Conservation (phyloP, 257 asterid species). For the Ilex aquifolium region DNA sequence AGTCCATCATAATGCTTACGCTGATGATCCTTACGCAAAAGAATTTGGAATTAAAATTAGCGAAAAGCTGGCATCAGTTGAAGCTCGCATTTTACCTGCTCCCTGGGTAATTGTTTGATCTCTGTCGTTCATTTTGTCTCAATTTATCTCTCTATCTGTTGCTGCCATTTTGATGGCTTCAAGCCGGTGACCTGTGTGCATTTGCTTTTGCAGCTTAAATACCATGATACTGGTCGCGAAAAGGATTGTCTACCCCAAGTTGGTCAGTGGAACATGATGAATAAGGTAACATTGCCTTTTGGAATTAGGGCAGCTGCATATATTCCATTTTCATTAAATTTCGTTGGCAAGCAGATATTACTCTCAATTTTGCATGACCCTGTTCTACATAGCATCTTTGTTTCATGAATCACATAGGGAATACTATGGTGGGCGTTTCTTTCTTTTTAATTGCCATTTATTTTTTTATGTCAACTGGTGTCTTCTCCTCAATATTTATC, state of each 20-base stretch:
- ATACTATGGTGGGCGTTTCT: too few relatives aligned
- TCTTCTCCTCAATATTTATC: background rate
- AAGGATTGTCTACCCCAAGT: slow-evolving; percentile 88
- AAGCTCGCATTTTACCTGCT: slow-evolving; percentile 90
- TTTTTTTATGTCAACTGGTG: background rate
- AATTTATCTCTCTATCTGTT: background rate
- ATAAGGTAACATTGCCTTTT: slow-evolving; percentile 47
- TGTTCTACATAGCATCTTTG: background rate
- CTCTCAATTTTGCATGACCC: too few relatives aligned
- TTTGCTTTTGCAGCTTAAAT: slow-evolving; percentile 60
- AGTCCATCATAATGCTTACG: slow-evolving; percentile 80
- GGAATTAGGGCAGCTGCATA: background rate
- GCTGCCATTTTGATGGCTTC: background rate
- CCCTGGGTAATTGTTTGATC: slow-evolving; percentile 58
- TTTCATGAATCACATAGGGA: too few relatives aligned
- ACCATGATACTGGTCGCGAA: slow-evolving; percentile 92
- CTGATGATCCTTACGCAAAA: slow-evolving; percentile 66
- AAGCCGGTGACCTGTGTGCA: background rate
- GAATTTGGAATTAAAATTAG: slow-evolving; percentile 97
- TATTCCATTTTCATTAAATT: background rate
- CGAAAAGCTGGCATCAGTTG: slow-evolving; percentile 81
- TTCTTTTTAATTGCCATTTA: too few relatives aligned
- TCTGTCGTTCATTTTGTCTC: background rate
- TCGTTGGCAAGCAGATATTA: background rate
- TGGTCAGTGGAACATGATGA: slow-evolving; percentile 99